Percentiles rank a stretch among this genome's conserved stretches.
These are phyloP conservation scores for Endotrypanum monterogeii DNA, from an alignment of 208 protist genomes.

Conservation along the genomic window DNA sequence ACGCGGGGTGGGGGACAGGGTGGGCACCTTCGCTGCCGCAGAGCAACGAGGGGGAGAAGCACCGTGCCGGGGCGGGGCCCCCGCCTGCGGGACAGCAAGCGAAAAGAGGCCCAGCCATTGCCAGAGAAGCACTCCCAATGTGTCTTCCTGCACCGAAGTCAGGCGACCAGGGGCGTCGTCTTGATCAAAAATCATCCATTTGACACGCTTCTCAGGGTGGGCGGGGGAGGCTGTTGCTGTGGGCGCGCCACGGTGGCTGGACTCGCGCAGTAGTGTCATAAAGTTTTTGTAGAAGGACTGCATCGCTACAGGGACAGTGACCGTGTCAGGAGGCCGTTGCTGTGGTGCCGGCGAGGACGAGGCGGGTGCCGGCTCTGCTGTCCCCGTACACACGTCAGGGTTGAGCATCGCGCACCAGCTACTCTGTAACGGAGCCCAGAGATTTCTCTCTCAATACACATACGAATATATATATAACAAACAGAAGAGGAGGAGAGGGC, in stretches of 20 bases:
- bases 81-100: background rate
- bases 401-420: background rate
- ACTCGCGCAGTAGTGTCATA: background rate
- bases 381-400: background rate
- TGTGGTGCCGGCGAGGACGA: background rate
- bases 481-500: too few species aligned
- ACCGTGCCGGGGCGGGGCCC: background rate
- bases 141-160: constrained; percentile 3
- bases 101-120: constrained; percentile 28
- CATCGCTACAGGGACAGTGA: background rate
- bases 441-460: too few species aligned
- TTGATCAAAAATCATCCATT: background rate
- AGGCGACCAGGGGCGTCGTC: constrained; percentile 14
- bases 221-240: background rate
- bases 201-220: background rate
- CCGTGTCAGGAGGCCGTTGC: background rate
- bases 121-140: constrained; percentile 22
- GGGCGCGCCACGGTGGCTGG: background rate
- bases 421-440: background rate
- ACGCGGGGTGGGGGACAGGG: background rate
- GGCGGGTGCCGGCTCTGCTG: background rate
- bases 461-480: too few species aligned
- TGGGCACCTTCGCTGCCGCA: background rate
- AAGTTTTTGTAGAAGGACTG: constrained; percentile 20
- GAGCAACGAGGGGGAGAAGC: background rate